Conservation (phyloP, 2,329 filamentous ascomycete species). For the Dendrostoma leiphaemia region DNA sequence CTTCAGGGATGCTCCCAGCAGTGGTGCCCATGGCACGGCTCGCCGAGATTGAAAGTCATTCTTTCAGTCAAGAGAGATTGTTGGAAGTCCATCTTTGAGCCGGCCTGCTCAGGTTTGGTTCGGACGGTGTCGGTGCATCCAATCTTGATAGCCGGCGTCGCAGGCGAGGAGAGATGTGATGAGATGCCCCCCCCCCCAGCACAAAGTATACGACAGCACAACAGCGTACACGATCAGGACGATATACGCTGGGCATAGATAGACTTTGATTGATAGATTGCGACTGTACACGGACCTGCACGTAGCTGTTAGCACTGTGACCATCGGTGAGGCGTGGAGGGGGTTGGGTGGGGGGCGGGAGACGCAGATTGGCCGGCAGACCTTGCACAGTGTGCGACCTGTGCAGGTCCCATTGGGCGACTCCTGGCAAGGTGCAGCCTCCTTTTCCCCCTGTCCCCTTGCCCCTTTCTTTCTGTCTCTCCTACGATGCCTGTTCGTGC, state of each 20-base stretch:
- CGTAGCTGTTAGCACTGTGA: background rate
- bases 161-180: no score
- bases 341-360: background rate
- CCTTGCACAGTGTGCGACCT: background rate
- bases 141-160: no score
- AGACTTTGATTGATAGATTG: background rate
- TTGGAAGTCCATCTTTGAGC: no score
- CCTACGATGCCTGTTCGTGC: background rate
- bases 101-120: no score
- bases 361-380: background rate
- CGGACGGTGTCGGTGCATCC: no score
- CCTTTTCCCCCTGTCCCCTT: conserved; percentile 20
- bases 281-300: background rate
- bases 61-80: no score
- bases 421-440: conserved; percentile 21
- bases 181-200: no score
- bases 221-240: background rate
- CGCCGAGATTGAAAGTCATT: no score
- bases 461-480: conserved; percentile 16
- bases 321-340: background rate
- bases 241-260: background rate
- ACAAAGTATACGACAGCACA: no score
- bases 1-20: conserved; percentile 1
- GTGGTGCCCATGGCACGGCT: background rate
- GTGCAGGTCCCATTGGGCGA: background rate